Base-by-base conservation (phyloP, 2,329 filamentous ascomycete genomes). In the Penicillium rolfsii region DNA sequence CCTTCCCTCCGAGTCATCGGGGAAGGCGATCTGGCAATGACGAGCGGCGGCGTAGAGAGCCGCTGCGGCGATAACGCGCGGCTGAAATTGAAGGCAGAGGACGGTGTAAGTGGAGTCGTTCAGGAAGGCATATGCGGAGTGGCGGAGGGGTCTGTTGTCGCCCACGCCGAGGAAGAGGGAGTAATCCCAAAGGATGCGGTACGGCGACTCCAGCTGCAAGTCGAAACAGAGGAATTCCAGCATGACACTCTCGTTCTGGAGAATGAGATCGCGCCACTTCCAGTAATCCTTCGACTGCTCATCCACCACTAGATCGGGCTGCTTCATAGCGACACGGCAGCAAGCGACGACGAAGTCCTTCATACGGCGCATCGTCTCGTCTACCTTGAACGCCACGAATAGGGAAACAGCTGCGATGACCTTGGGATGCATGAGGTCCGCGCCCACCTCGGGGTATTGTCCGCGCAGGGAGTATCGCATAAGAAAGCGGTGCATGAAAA, bases 251-350 rank as follows among this genome's bases (percentile, higher is more conserved):
- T 99, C 95, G 73, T 96, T 92, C 66, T 90, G 89, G 14, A 98
- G 81, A 59, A 99, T 96, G 60, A 90, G 95, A 74, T 99, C 95
- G 63, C 93, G 87, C 95, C 95, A 99, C 71, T 91, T 87, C 95
- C 95, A 99, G 75, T 95, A 99, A 73, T 99, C 95, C 73, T 97
- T 98, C 68, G 91, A 96, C 76, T 98, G 93, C 77, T 98, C 95
- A 74, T 99, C 95, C 55, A 98, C 91, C 57, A 94, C 83, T 61
- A 97, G 85, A 70, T 92, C 91, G 1, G 91, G 84, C 69, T 98
- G 94, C 80, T 99, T 98, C 77, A 97, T 93, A 30, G 94, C 95
- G 22, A 97, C 92, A 67, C 94, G 91, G 62, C 93, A 95, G 70
- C 96, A 95, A 1, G 93, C 91, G 35, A 97, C 89, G 66, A 99